Percentiles rank a stretch among this genome's conserved stretches.
Evolutionary conservation across 148 eudicot species (phyloP).

Genomic region (Cornus controversa): DNA sequence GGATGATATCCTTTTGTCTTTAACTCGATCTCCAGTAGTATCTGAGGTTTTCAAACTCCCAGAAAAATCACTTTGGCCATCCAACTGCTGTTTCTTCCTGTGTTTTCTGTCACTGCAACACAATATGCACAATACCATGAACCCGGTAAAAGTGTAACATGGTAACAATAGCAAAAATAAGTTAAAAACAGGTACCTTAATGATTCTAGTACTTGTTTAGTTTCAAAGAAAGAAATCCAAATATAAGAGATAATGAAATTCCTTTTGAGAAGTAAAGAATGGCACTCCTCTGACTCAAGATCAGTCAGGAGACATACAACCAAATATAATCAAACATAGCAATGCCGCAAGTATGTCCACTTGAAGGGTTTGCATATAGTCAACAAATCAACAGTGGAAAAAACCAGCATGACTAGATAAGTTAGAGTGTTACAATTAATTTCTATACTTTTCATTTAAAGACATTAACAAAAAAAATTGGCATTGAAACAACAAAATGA

Average conservation of each 20-base stretch:
- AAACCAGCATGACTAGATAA: neutral
- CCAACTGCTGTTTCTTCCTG: slow-evolving; percentile 47
- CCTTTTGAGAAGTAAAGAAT: neutral
- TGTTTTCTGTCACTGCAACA: slow-evolving; percentile 46
- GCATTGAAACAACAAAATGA: too few relatives aligned
- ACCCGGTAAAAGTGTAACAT: neutral
- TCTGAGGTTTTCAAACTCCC: slow-evolving; percentile 51
- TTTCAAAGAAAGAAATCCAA: neutral
- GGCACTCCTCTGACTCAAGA: neutral
- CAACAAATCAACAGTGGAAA: too few relatives aligned
- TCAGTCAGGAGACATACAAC: neutral
- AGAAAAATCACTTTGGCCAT: slow-evolving; percentile 57
- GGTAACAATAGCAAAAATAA: neutral
- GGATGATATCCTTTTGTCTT: slow-evolving; percentile 35
- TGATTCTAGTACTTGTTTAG: neutral
- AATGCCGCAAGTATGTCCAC: neutral
- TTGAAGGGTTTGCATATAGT: too few relatives aligned
- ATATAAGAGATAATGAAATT: neutral
- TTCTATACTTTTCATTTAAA: too few relatives aligned
- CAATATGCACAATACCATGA: neutral
- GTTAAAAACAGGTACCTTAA: neutral
- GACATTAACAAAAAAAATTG: too few relatives aligned
- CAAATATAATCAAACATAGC: too few relatives aligned
- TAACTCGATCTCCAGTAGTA: slow-evolving; percentile 38
- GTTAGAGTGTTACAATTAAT: too few relatives aligned